These are phyloP conservation scores for Penicillium desertorum DNA, from an alignment of 495 filamentous ascomycete genomes.

Conservation along the genomic window DNA sequence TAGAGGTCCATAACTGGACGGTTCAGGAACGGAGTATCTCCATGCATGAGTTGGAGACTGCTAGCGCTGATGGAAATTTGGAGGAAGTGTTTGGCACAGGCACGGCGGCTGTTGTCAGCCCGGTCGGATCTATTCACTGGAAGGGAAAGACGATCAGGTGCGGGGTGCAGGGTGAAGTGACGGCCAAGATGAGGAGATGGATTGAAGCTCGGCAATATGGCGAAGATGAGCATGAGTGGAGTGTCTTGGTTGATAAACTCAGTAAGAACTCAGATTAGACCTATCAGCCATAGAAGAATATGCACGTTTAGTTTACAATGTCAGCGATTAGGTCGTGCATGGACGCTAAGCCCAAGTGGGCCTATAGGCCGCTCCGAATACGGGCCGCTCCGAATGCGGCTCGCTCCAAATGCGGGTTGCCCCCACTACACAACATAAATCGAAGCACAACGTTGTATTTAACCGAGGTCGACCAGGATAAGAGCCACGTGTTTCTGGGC, in stretches of 20 bases:
- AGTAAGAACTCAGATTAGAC: background rate
- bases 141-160: conserved; percentile 65
- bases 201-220: conserved; percentile 85
- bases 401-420: no score
- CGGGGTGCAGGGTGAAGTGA: conserved; percentile 67
- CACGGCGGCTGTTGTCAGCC: conserved; percentile 63
- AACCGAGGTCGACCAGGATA: no score
- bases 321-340: background rate
- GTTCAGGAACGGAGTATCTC: conserved; percentile 73
- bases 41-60: conserved; percentile 70
- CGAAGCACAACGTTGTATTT: no score
- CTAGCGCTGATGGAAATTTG: conserved; percentile 68
- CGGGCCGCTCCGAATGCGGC: background rate
- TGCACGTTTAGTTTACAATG: background rate
- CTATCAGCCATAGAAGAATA: no score
- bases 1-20: conserved; percentile 38
- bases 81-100: conserved; percentile 81
- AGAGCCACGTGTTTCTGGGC: no score
- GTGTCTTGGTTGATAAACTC: conserved; percentile 27
- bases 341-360: background rate
- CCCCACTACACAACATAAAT: no score
- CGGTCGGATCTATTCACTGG: conserved; percentile 74
- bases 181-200: conserved; percentile 75
- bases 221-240: conserved; percentile 77
- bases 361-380: background rate